Base-by-base conservation (phyloP, 495 filamentous ascomycete genomes). In the Hypoxylon fragiforme region DNA sequence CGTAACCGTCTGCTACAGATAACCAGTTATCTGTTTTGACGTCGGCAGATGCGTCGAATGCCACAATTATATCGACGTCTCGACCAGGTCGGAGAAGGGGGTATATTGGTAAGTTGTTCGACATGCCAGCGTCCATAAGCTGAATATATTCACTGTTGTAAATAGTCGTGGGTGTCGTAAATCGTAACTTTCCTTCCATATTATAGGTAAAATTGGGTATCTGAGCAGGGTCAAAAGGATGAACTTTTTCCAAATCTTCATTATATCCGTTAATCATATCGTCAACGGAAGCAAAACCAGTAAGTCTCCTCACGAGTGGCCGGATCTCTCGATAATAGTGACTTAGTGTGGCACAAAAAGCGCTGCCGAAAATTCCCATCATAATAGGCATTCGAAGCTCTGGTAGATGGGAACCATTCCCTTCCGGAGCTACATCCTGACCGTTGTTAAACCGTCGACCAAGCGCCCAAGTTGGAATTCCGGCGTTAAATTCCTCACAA, bases 121-220 rank as follows among this genome's bases (percentile, higher is more conserved):
- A 91, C 92, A 98, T 98, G 9, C 94, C 94, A 4, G 94, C 90
- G 72, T 98, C 94, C 88, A 96, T 96, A 3, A 97, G 81, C 58
- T 94, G 86, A 18, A 97, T 76, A 58, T 90, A 84, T 26, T 84
- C 73, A 14, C 74, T 77, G 39, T 81, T 74, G 62, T 87, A 84
- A 32, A 95, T 83, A 19, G 81, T 88, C 38, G 86, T 80, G 0
- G 94, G 91, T 37, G 84, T 86, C 2, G 85, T 89, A 0, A 78
- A 64, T 0, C 91, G 89, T 24, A 98, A 75, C 49, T 79, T 77
- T 44, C 80, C 81, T 57, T 86, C 80, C 82, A 98, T 86, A 4
- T 89, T 90, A 50, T 87, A 80, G 3, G 83, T 84, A 63, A 85
- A 96, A 65, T 97, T 98, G 2, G 92, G 92, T 37, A 98, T 84